Conservation (phyloP, 1,284 basidiomycete genomes). For the Austroboletus novae-zelandiae region DNA sequence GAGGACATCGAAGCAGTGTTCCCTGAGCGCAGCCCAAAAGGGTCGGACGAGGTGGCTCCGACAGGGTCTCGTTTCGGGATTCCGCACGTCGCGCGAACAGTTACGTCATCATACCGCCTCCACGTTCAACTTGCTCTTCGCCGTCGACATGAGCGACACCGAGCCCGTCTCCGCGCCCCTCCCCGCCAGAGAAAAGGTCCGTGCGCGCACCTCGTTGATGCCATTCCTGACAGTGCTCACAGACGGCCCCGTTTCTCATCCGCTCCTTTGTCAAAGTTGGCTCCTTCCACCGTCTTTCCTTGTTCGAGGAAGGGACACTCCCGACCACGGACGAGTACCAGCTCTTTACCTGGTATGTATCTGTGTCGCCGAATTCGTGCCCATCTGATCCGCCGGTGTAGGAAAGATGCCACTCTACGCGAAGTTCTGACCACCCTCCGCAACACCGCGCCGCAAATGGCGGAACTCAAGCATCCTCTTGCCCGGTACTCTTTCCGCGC, state of each 20-base stretch:
- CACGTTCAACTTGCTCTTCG: background rate
- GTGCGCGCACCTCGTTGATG: background rate
- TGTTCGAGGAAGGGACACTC: constrained; percentile 72
- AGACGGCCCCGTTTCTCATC: constrained; percentile 78
- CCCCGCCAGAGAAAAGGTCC: constrained; percentile 43
- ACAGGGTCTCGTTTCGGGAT: background rate
- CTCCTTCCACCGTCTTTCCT: constrained; percentile 61
- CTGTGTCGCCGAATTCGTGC: background rate
- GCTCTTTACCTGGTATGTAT: constrained; percentile 66
- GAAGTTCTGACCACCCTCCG: constrained; percentile 75
- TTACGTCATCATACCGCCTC: constrained; percentile 7
- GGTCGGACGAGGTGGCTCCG: background rate
- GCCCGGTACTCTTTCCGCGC: constrained; percentile 76
- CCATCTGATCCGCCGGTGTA: constrained; percentile 27
- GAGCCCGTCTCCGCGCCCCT: constrained; percentile 36
- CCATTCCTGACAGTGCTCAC: constrained; percentile 6
- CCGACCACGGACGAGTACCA: constrained; percentile 77
- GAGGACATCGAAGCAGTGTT: too few species aligned
- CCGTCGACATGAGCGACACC: constrained; percentile 31
- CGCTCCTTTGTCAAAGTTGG: constrained; percentile 80
- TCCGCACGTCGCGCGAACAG: background rate
- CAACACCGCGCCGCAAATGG: constrained; percentile 56
- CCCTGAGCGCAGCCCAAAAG: background rate
- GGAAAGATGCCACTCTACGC: constrained; percentile 76
- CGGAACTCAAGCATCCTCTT: constrained; percentile 73